Evolutionary conservation across 208 protist species (phyloP), one percentile per base, ranked within the genome.

Genomic region (Trypanosoma avium): DNA sequence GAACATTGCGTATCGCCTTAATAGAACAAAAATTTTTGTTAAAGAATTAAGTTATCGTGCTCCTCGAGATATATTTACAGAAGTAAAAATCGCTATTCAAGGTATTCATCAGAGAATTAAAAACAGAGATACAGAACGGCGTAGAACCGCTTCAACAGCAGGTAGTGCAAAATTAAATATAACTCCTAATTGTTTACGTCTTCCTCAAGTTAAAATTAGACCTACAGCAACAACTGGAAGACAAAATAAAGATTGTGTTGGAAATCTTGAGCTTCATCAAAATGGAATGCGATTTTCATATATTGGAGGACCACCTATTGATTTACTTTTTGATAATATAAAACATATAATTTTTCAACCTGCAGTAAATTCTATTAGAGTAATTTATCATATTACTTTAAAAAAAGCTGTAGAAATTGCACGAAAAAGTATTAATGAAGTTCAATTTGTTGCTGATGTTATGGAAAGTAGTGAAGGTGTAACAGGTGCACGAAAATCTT

Each of bases 261-360:
- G 92, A 40, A 87, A 82, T 27, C 74, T 99, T 1, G 92, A 98
- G 69, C 77, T 94, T 22, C 98, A 99, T 71, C 60, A 81, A 30
- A 99, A 99, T 74, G 98, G 98, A 36, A 75, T 99, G 29, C 84
- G 97, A 9, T 99, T 98, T 74, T 77, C 67, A 13, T 85, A 88
- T 40, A 73, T 88, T 48, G 93, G 86, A 43, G 86, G 82, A 9
- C 54, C 70, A 3, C 81, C 83, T 30, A 68, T 98, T 26, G 95
- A 98, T 54, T 85, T 99, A 38, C 52, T 97, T 4, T 99, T 97
- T 66, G 88, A 91, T 19, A 99, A 99, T 70, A 92, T 99, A 45
- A 96, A 96, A 68, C 93, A 99, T 75, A 79, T 97, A 59, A 98
- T 99, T 59, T 99, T 99, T 60, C 97, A 99, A 73, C 94, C 94